phyloP scores from a whole-genome alignment of 345 rosid species.

The Durio zibethinus region DNA sequence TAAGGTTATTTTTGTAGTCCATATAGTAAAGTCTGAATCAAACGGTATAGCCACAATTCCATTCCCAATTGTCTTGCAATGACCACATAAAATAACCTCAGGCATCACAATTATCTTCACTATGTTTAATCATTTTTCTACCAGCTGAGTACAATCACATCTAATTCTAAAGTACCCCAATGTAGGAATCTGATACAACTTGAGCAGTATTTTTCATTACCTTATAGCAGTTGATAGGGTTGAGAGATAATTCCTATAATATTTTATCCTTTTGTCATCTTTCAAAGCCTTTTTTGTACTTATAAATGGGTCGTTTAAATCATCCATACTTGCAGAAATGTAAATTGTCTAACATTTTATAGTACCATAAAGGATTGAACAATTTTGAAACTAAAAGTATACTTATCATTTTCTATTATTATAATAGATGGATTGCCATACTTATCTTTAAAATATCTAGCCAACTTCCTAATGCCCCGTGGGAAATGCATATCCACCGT shows the following conservation, averaged over 20 bases:
- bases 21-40: slow-evolving; percentile 81
- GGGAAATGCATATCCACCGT: slow-evolving; percentile 80
- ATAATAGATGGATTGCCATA: slow-evolving; percentile 72
- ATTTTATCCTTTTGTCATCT: slow-evolving; percentile 75
- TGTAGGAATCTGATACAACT: neutral
- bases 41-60: slow-evolving; percentile 91
- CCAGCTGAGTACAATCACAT: neutral
- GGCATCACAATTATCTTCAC: slow-evolving; percentile 59
- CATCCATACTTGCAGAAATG: slow-evolving; percentile 73
- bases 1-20: slow-evolving; percentile 70
- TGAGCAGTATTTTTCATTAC: slow-evolving; percentile 28
- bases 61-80: slow-evolving; percentile 93
- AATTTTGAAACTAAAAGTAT: neutral
- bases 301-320: slow-evolving; percentile 53
- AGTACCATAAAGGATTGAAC: neutral
- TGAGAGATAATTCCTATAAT: slow-evolving; percentile 78
- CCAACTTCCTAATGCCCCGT: slow-evolving; percentile 71
- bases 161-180: neutral
- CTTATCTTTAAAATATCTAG: slow-evolving; percentile 57
- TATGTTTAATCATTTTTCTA: slow-evolving; percentile 23
- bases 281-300: slow-evolving; percentile 51
- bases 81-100: slow-evolving; percentile 86
- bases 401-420: slow-evolving; percentile 77
- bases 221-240: slow-evolving; percentile 85
- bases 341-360: neutral